Evolutionary conservation across 345 rosid genomes (phyloP), one percentile per base, ranked within the genome.

Genomic region (Melaleuca quinquenervia): DNA sequence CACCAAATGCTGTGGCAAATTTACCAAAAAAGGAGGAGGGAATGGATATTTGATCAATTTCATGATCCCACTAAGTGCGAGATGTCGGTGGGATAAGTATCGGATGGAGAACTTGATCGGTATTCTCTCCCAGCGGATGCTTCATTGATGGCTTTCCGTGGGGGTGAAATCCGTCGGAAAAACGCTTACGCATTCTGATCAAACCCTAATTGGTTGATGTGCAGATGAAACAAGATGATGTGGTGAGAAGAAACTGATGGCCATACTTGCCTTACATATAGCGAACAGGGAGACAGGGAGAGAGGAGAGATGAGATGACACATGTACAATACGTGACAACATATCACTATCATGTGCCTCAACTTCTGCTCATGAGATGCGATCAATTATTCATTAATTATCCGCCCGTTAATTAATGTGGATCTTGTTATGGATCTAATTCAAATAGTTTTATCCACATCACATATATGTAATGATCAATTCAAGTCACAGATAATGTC

Each of bases 141-240:
- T 1, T 24, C 12, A 50, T 93, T 88, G 14, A 82, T 85, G 27
- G 88, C 87, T 52, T 90, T 91, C 0, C 91, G 84, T n/a, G n/a
- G 14, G 93, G 91, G 86, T 93, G 94, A 75, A 89, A 91, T 24
- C 91, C 87, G 78, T 93, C 95, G 87, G n/a, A 89, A 93, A 74
- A 92, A 93, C 45, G 89, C 15, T 52, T 70, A 58, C 5, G 27
- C 13, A 6, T 12, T 49, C 62, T 91, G 86, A 45, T 91, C 44
- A 12, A 36, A 18, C 49, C 82, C 50, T 36, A 76, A 76, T 32
- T 76, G 32, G n/a, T 58, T 58, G 29, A 58, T 26, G n/a, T 58
- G 18, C 13, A n/a, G 70, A n/a, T n/a, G 16, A 58, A 32, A 58
- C 41, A 41, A 41, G 4, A 41, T 41, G 41, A 41, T 41, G 41